Evolutionary conservation across 202 grass and related monocot genomes (phyloP).

Genomic region (Zoysia matrella): DNA sequence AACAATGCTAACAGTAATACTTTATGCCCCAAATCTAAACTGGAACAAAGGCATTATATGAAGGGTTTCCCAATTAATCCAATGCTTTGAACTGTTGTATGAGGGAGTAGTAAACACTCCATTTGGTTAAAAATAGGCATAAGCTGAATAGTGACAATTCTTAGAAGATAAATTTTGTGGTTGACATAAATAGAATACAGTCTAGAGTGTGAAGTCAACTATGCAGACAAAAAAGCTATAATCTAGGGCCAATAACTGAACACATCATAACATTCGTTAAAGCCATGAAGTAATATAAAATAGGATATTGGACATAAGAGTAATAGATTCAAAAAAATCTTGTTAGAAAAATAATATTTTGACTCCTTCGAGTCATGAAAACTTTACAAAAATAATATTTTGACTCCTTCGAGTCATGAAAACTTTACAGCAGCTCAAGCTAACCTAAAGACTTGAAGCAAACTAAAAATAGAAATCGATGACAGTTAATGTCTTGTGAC

Average conservation of each 20-base stretch:
- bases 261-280: not conserved
- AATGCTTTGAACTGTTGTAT: constrained; percentile 17
- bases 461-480: constrained; percentile 17
- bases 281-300: constrained; percentile 33
- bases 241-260: constrained; percentile 6
- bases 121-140: constrained; percentile 39
- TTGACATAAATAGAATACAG: constrained; percentile 20
- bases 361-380: no score
- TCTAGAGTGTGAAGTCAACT: constrained; percentile 23
- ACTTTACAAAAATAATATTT: no score
- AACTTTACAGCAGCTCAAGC: constrained; percentile 8
- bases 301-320: constrained; percentile 12
- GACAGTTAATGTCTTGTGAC: constrained; percentile 15
- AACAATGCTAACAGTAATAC: constrained; percentile 17
- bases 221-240: not conserved
- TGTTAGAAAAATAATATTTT: not conserved
- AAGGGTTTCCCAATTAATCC: constrained; percentile 18
- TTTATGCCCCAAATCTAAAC: constrained; percentile 19
- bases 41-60: not conserved
- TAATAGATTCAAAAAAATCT: constrained; percentile 20
- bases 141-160: not conserved
- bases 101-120: not conserved
- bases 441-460: constrained; percentile 12
- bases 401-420: constrained; percentile 5
- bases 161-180: constrained; percentile 14